phyloP scores from a whole-genome alignment of 1,284 basidiomycete genomes.

The Ustilago nuda region DNA sequence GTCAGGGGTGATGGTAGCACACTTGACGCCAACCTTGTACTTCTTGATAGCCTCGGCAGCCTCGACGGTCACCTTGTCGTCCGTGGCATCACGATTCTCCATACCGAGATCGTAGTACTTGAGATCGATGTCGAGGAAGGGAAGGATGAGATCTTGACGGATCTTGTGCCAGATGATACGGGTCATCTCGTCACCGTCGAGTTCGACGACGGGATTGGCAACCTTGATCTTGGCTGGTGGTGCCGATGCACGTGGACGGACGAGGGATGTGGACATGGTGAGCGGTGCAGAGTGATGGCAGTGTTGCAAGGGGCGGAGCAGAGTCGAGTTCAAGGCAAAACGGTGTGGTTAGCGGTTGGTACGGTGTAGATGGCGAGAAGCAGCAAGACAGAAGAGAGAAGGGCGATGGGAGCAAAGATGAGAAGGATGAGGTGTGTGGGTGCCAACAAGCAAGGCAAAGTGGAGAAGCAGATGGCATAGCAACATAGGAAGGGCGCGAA shows the following conservation, averaged over 20 bases:
- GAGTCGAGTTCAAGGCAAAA: too few species aligned
- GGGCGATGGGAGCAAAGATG: neutral
- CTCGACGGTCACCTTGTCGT: constrained; percentile 92
- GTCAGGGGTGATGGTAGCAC: constrained; percentile 98
- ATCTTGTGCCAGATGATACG: constrained; percentile 92
- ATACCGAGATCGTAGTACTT: constrained; percentile 98
- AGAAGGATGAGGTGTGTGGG: neutral
- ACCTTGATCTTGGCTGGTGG: constrained; percentile 76
- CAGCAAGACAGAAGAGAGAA: neutral
- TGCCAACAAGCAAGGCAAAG: neutral
- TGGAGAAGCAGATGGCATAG: neutral
- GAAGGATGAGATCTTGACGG: constrained; percentile 94
- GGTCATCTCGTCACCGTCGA: constrained; percentile 72
- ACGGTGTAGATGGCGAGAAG: too few species aligned
- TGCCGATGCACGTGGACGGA: constrained; percentile 40
- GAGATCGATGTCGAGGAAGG: constrained; percentile 93
- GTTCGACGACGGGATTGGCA: constrained; percentile 91
- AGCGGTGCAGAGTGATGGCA: neutral
- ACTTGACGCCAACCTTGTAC: constrained; percentile 72
- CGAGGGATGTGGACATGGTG: constrained; percentile 34
- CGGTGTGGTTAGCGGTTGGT: too few species aligned
- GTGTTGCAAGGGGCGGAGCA: neutral
- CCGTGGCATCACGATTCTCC: constrained; percentile 89
- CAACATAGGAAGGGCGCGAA: neutral
- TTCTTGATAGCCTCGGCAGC: constrained; percentile 81